Percentiles rank a stretch among this genome's conserved stretches.
Conservation (phyloP, 352 stramenopile genomes). For the Paralagenidium karlingii region DNA sequence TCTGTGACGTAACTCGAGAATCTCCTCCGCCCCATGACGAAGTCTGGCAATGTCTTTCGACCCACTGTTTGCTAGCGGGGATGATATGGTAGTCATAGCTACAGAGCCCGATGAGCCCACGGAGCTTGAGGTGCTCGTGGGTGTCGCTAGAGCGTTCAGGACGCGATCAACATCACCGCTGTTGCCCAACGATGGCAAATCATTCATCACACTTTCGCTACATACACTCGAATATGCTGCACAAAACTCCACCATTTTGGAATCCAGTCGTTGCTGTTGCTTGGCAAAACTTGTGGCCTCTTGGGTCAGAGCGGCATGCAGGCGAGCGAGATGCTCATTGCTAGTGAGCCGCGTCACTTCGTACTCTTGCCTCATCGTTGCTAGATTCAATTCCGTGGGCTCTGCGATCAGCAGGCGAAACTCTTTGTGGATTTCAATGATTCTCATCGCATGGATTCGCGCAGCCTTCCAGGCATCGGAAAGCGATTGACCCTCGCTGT, state of each 20-base stretch:
- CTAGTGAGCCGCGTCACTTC: constrained; percentile 32
- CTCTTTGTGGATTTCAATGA: constrained; percentile 57
- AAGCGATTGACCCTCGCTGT: constrained; percentile 48
- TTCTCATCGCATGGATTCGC: constrained; percentile 44
- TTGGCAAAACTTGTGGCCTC: constrained; percentile 31
- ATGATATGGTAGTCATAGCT: no score
- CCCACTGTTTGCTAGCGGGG: no score
- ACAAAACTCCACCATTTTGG: no score
- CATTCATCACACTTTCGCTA: no score
- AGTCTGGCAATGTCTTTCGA: no score
- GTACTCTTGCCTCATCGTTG: constrained; percentile 73
- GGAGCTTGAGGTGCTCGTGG: no score
- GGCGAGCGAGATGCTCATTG: constrained; percentile 52
- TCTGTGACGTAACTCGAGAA: constrained; percentile 17
- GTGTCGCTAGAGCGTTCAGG: no score
- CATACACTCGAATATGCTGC: no score
- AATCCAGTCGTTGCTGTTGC: constrained; percentile 46
- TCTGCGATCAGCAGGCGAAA: constrained; percentile 64
- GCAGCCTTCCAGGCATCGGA: constrained; percentile 33
- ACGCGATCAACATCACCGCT: no score
- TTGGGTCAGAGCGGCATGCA: constrained; percentile 25
- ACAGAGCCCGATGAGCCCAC: no score
- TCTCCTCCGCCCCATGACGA: constrained; percentile 30
- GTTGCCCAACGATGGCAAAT: no score
- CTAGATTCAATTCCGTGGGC: constrained; percentile 51